Conservation (phyloP, 495 filamentous ascomycete species). For the Achaetomiella virescens region DNA sequence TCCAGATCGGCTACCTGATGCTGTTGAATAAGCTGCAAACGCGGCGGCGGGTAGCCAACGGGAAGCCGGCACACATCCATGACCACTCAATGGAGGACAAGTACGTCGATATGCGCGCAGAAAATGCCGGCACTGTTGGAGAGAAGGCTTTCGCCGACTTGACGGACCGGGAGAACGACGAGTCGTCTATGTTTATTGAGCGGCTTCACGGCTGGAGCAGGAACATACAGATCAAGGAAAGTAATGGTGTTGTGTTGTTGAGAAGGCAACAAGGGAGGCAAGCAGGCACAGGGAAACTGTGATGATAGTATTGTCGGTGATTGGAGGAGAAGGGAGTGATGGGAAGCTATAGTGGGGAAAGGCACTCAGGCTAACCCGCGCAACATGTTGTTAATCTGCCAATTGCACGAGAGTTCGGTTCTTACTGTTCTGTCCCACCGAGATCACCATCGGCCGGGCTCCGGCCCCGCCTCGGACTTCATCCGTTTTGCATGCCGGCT, state of each 20-base stretch:
- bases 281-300: too few species aligned
- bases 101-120: conserved; percentile 22
- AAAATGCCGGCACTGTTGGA: conserved; percentile 19
- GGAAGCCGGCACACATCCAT: conserved; percentile 49
- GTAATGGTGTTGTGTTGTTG: too few species aligned
- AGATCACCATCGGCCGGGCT: neutral
- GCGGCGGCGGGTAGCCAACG: conserved; percentile 46
- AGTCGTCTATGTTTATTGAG: conserved; percentile 60
- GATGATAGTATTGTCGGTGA: too few species aligned
- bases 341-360: too few species aligned
- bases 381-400: too few species aligned
- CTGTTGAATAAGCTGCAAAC: conserved; percentile 51
- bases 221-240: too few species aligned
- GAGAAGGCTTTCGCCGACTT: conserved; percentile 46
- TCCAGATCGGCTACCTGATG: conserved; percentile 48
- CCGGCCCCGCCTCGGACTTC: neutral
- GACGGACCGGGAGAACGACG: conserved; percentile 59
- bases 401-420: too few species aligned
- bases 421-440: neutral
- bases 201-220: too few species aligned
- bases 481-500: conserved; percentile 18
- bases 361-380: too few species aligned
- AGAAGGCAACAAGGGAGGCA: too few species aligned
- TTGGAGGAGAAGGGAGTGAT: too few species aligned
- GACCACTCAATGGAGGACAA: conserved; percentile 51